phyloP scores from a whole-genome alignment of 2,329 filamentous ascomycete genomes.

The Aureobasidium uvarum region DNA sequence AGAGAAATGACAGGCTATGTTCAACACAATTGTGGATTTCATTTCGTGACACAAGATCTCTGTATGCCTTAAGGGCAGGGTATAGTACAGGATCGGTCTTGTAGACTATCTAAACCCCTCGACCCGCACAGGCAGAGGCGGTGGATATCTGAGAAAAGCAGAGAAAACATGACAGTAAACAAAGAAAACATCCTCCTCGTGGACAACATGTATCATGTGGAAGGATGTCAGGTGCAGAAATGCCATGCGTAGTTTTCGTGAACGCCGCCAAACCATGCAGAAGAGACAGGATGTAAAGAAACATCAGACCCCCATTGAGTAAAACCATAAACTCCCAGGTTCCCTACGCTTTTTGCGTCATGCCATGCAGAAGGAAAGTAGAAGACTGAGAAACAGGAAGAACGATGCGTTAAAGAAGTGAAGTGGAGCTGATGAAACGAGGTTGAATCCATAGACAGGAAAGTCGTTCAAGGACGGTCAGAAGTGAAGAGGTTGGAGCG shows the following conservation, averaged over 20 bases:
- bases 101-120: constrained; percentile 10
- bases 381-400: background rate
- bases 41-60: constrained; percentile 15
- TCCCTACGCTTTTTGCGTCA: constrained; percentile 3
- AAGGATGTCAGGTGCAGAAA: constrained; percentile 2
- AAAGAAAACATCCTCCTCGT: constrained; percentile 2
- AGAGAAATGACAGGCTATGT: background rate
- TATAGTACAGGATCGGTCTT: constrained; percentile 22
- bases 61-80: constrained; percentile 14
- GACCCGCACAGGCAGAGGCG: background rate
- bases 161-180: constrained; percentile 1
- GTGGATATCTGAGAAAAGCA: background rate
- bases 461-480: background rate
- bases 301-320: background rate
- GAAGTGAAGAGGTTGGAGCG: background rate
- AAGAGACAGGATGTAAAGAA: background rate
- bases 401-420: background rate
- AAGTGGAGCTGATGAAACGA: background rate
- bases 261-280: background rate
- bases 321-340: background rate
- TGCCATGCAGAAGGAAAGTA: background rate
- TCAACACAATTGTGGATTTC: constrained; percentile 4
- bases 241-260: constrained; percentile 7
- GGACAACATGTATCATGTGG: background rate
- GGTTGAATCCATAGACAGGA: too few species aligned